A percentile compares a stretch with the other conserved stretches of the same genome.
These are phyloP conservation scores for Trifolium fragiferum DNA, from an alignment of 306 rosid species.

Conservation along the genomic window DNA sequence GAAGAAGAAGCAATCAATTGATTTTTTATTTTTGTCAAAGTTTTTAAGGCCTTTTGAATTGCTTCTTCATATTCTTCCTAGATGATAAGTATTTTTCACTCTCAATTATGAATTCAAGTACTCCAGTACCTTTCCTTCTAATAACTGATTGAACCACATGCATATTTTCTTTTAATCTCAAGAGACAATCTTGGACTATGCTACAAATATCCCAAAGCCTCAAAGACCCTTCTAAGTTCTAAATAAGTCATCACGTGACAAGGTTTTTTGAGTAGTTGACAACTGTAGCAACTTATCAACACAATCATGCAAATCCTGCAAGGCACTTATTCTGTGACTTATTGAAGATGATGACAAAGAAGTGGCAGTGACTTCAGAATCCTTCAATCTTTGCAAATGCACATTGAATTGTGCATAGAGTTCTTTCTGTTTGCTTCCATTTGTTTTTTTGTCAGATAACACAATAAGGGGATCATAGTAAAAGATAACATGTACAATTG, in stretches of 20 bases:
- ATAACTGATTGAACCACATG: conserved; percentile 40
- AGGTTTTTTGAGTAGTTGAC: conserved; percentile 36
- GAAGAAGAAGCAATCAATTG: conserved; percentile 26
- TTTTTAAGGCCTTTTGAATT: conserved; percentile 39
- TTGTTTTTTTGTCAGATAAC: conserved; percentile 26
- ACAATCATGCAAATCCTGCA: conserved; percentile 44
- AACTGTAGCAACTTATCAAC: conserved; percentile 47
- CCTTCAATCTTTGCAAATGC: conserved; percentile 41
- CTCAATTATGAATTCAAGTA: conserved; percentile 36
- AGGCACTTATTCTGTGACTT: conserved; percentile 33
- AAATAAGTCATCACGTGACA: conserved; percentile 39
- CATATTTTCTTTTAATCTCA: conserved; percentile 46
- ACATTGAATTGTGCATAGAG: conserved; percentile 50
- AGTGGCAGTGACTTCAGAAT: conserved; percentile 41
- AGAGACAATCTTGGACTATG: conserved; percentile 42
- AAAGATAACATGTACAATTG: conserved; percentile 27
- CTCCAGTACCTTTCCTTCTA: conserved; percentile 39
- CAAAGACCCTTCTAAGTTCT: conserved; percentile 39
- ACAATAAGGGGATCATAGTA: conserved; percentile 6
- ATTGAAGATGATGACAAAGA: conserved; percentile 25
- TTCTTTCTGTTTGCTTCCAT: conserved; percentile 48
- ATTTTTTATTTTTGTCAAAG: conserved; percentile 39
- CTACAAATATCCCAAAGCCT: conserved; percentile 46
- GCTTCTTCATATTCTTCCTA: conserved; percentile 44
- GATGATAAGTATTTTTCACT: conserved; percentile 45